Evolutionary conservation across 2,329 filamentous ascomycete species (phyloP).

Genomic region (Aspergillus versicolor): DNA sequence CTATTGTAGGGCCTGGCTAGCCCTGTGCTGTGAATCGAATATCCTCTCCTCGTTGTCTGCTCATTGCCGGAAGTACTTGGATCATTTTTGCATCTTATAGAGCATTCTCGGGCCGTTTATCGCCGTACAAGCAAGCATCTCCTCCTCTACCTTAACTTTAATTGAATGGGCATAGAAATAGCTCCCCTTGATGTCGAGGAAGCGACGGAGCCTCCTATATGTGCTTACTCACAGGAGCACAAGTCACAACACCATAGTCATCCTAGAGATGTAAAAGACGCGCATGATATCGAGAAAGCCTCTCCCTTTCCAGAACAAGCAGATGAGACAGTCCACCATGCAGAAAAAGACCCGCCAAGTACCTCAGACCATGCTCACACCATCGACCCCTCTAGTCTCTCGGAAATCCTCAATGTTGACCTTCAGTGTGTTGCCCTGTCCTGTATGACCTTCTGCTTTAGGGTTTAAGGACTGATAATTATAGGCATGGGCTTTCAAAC

Average conservation of each 20-base stretch:
- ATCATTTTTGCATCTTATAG: neutral
- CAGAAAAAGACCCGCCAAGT: constrained; percentile 1
- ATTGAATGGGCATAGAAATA: constrained; percentile 44
- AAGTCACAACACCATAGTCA: constrained; percentile 20
- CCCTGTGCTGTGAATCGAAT: constrained; percentile 1
- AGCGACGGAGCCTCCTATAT: constrained; percentile 42
- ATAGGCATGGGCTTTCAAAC: constrained; percentile 60
- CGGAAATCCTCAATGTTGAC: constrained; percentile 23
- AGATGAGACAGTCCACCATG: constrained; percentile 1
- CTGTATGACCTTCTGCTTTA: neutral
- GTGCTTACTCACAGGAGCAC: constrained; percentile 31
- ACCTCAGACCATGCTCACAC: constrained; percentile 27
- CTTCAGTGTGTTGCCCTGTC: constrained; percentile 21
- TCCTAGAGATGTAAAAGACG: constrained; percentile 19
- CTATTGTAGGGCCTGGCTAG: neutral
- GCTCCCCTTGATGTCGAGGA: constrained; percentile 41
- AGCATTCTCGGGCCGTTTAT: neutral
- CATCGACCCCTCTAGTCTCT: constrained; percentile 20
- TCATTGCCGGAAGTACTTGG: neutral
- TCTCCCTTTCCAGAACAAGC: constrained; percentile 4
- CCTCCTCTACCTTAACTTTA: constrained; percentile 10
- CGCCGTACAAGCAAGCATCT: neutral
- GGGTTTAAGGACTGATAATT: neutral
- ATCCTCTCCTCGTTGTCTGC: neutral
- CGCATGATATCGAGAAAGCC: constrained; percentile 19